Base-by-base conservation (phyloP, 192 early-diverging fungal species). In the Backusella circina region DNA sequence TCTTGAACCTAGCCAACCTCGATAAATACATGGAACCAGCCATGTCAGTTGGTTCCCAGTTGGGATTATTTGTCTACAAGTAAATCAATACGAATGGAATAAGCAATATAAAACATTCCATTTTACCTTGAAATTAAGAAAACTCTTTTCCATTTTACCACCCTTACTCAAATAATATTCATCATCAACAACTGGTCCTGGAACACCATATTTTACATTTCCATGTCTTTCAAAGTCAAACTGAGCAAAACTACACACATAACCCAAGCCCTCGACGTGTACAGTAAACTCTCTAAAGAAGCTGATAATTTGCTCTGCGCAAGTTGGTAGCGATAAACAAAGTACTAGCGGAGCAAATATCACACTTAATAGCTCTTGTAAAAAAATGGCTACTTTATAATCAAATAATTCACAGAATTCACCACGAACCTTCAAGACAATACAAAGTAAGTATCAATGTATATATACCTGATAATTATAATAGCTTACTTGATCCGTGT, bases 91-190 rank as follows among this genome's bases (percentile, higher is more conserved):
- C 18, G 18, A 47, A 47, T 18, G 16, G 15, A 47, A 47, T 47
- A 5, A 21, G 5, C 4, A n/a, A 5, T 5, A n/a, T 5, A 5
- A 47, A 47, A 47, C 16, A 6, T 88, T 87, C 89, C 16, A 21
- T 67, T 67, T 65, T 77, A 92, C 93, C 85, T 98, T 97, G 81
- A 99, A 99, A 67, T 94, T 95, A 75, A 99, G 72, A 76, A 99
- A 97, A 4, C 94, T 95, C 77, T 95, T 94, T 83, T 99, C 97
- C 98, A 99, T 98, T 82, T 99, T 99, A 35, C 96, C 97, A 66
- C 95, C 88, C 70, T 96, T 93, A 1, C 92, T 94, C 1, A 91
- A 73, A 72, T 90, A 84, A 26, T 91, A 85, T 13, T 91, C 90
- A 50, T 89, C 83, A 23, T 83, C 82, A 5, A 70, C 79, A 3